Percentiles rank a stretch among this genome's conserved stretches.
Evolutionary conservation across 2,329 filamentous ascomycete species (phyloP).

Genomic region (Thielaviopsis musarum): DNA sequence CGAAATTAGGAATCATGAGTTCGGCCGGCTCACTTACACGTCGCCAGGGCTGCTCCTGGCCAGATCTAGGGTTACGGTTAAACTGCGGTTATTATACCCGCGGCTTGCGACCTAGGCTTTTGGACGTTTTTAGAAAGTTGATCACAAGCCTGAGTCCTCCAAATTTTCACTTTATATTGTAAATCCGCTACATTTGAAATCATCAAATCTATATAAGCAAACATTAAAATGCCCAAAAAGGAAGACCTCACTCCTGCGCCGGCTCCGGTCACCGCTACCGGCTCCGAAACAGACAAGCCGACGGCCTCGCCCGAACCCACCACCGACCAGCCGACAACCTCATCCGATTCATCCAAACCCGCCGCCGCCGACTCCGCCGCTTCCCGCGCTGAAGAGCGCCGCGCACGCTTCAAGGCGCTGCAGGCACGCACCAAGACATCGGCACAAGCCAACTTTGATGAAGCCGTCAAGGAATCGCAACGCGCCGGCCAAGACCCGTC

Average conservation of each 20-base stretch:
- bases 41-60: neutral
- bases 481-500: slow-evolving; percentile 61
- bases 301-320: slow-evolving; percentile 1
- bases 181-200: neutral
- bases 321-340: neutral
- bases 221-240: slow-evolving; percentile 11
- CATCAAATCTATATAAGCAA: neutral
- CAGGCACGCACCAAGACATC: slow-evolving; percentile 64
- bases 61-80: neutral
- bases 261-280: neutral
- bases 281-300: too few species aligned
- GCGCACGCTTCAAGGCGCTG: slow-evolving; percentile 73
- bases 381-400: slow-evolving; percentile 43
- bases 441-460: slow-evolving; percentile 60
- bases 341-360: slow-evolving; percentile 11
- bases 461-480: slow-evolving; percentile 68
- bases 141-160: neutral
- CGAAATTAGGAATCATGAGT: too few species aligned
- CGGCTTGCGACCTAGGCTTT: neutral
- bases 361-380: slow-evolving; percentile 17
- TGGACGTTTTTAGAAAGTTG: neutral
- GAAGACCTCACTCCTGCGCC: neutral
- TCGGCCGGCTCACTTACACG: neutral
- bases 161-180: neutral
- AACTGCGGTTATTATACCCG: neutral